Evolutionary conservation across 2,329 filamentous ascomycete genomes (phyloP), one percentile per base, ranked within the genome.

Genomic region (Trichoderma sp.): DNA sequence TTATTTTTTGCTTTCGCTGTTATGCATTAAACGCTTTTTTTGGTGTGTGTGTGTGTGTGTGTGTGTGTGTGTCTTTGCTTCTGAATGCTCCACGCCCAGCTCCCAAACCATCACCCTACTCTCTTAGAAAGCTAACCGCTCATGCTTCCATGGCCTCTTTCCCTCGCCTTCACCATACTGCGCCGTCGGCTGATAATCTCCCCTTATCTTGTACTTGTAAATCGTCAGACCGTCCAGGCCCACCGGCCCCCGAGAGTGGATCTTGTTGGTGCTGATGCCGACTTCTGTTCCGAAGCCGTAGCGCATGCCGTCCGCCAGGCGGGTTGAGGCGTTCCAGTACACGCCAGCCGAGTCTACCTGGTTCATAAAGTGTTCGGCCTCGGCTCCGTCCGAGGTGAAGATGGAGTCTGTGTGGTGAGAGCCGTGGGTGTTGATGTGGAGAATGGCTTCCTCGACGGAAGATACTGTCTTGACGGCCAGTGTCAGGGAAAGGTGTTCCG

Each of bases 221-320:
- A 98, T 98, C 78, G 93, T 97, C 78, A 99, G 81, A 0, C 96
- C 96, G 77, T 98, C 96, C 64, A 99, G 83, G 1, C 96, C 96
- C 6, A 99, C 96, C 0, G 96, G 96, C 0, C 96, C 96, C 61
- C 96, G 85, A 1, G 93, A 92, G 78, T 99, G 96, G 72, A 99
- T 97, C 84, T 98, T 99, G 84, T 97, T 99, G 60, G 96, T 99
- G 82, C 92, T 96, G 81, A 99, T 98, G 66, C 96, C 96, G 28
- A 99, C 96, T 81, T 99, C 96, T 0, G 96, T 98, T 59, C 96
- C 96, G 80, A 99, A 99, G 8, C 96, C 96, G 78, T 96, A 98
- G 52, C 96, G 87, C 91, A 97, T 97, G 8, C 96, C 96, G 79
- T 99, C 96, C 6, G 94, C 94, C 82, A 99, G 95, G 61, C 96